Evolutionary conservation across 805 yeast genomes (phyloP).

Genomic region (Lipomyces orientalis): DNA sequence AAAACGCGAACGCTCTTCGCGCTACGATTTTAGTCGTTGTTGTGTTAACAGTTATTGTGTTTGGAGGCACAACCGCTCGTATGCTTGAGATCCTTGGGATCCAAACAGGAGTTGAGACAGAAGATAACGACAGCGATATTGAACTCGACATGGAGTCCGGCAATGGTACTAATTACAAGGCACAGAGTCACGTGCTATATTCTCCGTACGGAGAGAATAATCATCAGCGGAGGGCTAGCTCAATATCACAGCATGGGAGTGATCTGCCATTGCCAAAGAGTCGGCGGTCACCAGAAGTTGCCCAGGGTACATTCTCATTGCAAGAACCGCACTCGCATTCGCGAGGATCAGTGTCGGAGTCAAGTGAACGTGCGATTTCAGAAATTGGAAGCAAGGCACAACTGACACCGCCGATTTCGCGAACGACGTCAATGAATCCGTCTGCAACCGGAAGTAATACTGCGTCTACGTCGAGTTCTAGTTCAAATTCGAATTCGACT

Average conservation of each 20-base stretch:
- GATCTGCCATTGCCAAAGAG: not conserved
- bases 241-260: not conserved
- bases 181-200: not conserved
- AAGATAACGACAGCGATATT: constrained; percentile 84
- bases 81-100: constrained; percentile 96
- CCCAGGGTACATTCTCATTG: not conserved
- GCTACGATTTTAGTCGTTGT: constrained; percentile 98
- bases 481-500: not conserved
- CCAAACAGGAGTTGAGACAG: constrained; percentile 80
- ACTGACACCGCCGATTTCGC: constrained; percentile 39
- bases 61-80: constrained; percentile 98
- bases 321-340: constrained; percentile 10
- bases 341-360: not conserved
- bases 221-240: not conserved
- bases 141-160: constrained; percentile 52
- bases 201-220: not conserved
- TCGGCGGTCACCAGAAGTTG: constrained; percentile 17
- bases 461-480: constrained; percentile 20
- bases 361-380: not conserved
- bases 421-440: constrained; percentile 28
- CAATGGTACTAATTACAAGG: not conserved
- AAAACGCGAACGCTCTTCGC: constrained; percentile 79
- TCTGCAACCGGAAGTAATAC: constrained; percentile 11
- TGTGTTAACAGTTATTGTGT: constrained; percentile 90
- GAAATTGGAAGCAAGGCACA: constrained; percentile 7